Base-by-base conservation (phyloP, 768 basidiomycete genomes). In the Tulasnella sp. region DNA sequence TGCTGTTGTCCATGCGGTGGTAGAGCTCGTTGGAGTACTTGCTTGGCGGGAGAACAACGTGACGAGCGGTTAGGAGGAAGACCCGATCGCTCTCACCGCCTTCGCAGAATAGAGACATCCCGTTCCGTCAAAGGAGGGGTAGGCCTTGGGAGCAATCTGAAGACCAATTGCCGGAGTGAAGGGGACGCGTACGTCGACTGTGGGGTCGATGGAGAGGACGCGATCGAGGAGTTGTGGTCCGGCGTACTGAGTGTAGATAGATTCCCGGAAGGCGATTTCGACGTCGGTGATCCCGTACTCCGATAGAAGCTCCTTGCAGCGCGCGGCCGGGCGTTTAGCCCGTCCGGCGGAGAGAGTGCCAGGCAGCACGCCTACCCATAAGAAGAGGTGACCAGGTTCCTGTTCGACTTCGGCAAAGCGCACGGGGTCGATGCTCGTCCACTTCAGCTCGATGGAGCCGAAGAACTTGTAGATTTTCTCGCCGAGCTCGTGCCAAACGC, bases 401-500 rank as follows among this genome's bases (percentile, higher is more conserved):
- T n/a, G 72, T 16, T 39, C 72, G 34, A 73, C 44, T 41, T 63
- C 32, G n/a, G 7, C 41, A 44, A 73, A 73, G 39, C 73, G 73
- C n/a, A 74, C 52, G 34, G 34, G 12, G 41, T 74, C 73, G 7
- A 74, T n/a, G n/a, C n/a, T n/a, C n/a, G n/a, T n/a, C n/a, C n/a
- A n/a, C n/a, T n/a, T n/a, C n/a, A n/a, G n/a, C 3, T 75, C 16
- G 3, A 47, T n/a, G 34, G 75, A 78, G 42, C 81, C 78, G 66
- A 82, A 78, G 67, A 67, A 67, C 2, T 74, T 26, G 70, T 68
- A 74, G 75, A 81, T 75, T n/a, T 39, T 34, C 73, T 35, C 39
- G 36, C 76, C 73, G 44, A 80, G 68, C 32, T 68, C 19, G 69
- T 64, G 47, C 81, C 81, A 82, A 12, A 40, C 22, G 35, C 22